These are phyloP conservation scores for Colletotrichum melonis DNA, from an alignment of 2,329 filamentous ascomycete genomes.

Conservation along the genomic window DNA sequence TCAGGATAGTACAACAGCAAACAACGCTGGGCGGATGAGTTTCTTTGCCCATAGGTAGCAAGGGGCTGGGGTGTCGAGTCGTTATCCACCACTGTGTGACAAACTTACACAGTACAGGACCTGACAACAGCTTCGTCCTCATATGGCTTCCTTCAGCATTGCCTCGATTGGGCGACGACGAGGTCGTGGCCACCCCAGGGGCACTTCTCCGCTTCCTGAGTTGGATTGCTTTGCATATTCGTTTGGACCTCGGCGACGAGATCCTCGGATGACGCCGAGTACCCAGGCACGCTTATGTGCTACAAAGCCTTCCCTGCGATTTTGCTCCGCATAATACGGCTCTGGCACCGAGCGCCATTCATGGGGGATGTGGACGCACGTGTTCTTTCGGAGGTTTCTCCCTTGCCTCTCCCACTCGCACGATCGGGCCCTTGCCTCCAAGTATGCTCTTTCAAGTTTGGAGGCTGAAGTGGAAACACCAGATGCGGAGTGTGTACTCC, in stretches of 20 bases:
- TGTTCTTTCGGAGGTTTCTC: background rate
- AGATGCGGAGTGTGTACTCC: no score
- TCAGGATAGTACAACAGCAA: background rate
- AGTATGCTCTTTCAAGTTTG: no score
- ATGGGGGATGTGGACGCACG: background rate
- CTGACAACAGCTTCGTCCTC: no score
- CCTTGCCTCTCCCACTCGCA: background rate
- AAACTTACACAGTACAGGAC: background rate
- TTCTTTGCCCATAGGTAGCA: no score
- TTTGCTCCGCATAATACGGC: background rate
- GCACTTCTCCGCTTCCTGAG: background rate
- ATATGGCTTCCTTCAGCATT: background rate
- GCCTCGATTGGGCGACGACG: background rate
- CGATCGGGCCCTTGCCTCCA: no score
- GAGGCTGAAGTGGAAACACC: no score
- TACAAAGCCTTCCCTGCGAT: background rate
- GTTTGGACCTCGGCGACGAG: background rate
- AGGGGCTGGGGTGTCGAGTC: no score
- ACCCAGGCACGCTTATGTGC: background rate
- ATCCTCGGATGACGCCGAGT: background rate
- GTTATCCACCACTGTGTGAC: no score
- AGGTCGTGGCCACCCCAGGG: background rate
- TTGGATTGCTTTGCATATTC: background rate
- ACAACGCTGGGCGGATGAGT: background rate
- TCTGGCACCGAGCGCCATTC: background rate